phyloP scores from a whole-genome alignment of 202 grass and related monocot species.

The Panicum hallii region DNA sequence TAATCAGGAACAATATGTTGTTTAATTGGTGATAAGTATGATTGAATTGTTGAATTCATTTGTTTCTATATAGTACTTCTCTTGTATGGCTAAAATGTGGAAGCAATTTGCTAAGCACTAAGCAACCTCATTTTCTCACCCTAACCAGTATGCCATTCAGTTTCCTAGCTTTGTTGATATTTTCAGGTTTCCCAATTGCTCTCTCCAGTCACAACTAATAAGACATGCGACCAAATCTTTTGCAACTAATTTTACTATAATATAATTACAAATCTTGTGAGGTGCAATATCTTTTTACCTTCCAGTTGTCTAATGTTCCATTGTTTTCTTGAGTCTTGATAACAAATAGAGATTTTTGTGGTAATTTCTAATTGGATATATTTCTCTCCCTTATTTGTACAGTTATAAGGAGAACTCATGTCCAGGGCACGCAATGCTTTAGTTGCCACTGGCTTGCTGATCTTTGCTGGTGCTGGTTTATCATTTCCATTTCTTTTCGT shows the following conservation, averaged over 20 bases:
- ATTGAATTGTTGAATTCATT: background rate
- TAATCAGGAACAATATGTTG: background rate
- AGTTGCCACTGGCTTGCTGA: slow-evolving; percentile 72
- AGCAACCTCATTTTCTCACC: background rate
- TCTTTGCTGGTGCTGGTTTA: slow-evolving; percentile 73
- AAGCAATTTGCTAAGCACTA: background rate
- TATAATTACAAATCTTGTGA: background rate
- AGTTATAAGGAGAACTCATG: slow-evolving; percentile 61
- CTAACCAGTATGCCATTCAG: background rate
- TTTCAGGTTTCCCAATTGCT: background rate
- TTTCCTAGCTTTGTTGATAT: background rate
- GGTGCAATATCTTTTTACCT: background rate
- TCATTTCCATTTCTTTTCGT: slow-evolving; percentile 86
- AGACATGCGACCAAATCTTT: background rate
- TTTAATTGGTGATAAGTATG: background rate
- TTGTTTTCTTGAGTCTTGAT: background rate
- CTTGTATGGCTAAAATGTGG: background rate
- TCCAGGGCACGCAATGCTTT: slow-evolving; percentile 55
- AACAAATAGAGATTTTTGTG: slow-evolving; percentile 8
- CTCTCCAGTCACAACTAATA: background rate
- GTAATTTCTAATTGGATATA: background rate
- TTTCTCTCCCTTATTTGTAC: slow-evolving; percentile 33
- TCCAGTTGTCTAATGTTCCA: background rate
- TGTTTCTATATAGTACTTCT: background rate
- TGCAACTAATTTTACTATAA: background rate